phyloP scores from a whole-genome alignment of 2,329 filamentous ascomycete species.

The Pezicula neosporulosa region DNA sequence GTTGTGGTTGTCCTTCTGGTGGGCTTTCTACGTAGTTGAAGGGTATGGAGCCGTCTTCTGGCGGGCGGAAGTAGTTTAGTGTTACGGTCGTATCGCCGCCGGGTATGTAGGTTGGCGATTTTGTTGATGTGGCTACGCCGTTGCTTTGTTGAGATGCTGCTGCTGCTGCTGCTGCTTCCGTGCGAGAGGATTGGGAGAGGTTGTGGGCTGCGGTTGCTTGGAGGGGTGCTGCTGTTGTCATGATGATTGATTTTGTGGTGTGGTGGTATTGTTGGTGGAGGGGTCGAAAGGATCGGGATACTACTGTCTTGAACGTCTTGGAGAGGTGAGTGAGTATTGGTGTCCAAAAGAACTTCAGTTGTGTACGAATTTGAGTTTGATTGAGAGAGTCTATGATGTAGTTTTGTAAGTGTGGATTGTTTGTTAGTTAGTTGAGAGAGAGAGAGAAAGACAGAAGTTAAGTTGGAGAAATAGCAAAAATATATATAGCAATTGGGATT shows the following conservation, averaged over 20 bases:
- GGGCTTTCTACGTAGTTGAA: constrained; percentile 50
- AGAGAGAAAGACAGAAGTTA: too few species aligned
- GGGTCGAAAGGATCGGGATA: not conserved
- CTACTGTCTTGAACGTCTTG: not conserved
- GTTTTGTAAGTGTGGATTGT: too few species aligned
- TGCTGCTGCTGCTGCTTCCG: constrained; percentile 18
- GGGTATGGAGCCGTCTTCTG: constrained; percentile 49
- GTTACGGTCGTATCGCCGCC: constrained; percentile 46
- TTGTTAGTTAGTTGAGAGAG: not conserved
- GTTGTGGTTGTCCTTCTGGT: constrained; percentile 21
- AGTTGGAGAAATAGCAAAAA: not conserved
- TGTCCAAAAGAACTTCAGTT: too few species aligned
- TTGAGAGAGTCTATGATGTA: not conserved
- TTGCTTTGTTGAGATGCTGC: too few species aligned
- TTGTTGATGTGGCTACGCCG: not conserved
- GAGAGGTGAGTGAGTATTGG: too few species aligned
- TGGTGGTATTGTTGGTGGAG: too few species aligned
- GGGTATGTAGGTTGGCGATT: constrained; percentile 31
- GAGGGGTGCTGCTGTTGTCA: constrained; percentile 34
- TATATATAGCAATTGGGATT: not conserved
- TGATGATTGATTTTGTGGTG: constrained; percentile 16
- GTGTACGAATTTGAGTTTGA: too few species aligned
- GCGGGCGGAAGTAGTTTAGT: constrained; percentile 52
- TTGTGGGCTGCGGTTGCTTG: constrained; percentile 39
- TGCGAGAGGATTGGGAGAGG: constrained; percentile 23